Base-by-base conservation (phyloP, 768 basidiomycete species). In the Lentinula boryana region DNA sequence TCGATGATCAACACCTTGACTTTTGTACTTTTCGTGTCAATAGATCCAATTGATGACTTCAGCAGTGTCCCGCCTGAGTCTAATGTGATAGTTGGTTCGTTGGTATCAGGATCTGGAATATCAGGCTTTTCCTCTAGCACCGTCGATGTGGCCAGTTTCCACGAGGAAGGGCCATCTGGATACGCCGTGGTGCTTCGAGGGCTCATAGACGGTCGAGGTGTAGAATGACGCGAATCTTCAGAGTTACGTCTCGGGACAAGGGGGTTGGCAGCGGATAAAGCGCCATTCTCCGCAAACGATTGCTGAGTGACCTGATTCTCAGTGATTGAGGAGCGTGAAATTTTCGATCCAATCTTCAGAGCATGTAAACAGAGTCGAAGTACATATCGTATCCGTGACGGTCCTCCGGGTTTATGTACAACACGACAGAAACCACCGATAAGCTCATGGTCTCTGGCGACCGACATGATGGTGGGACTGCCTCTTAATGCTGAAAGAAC, bases 341-440 rank as follows among this genome's bases (percentile, higher is more conserved):
- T 58, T 40, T 71, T 71, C 32, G 76, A 72, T 48, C 76, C 75
- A 48, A 87, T 84, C 52, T 78, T 82, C 50, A 84, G 72, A 4
- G 81, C 76, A 68, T 85, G 81, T 27, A 87, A 60, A 69, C 82
- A 81, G 9, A 87, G 80, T 67, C 86, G 87, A 62, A 95, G 74
- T 23, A 85, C 80, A 5, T 79, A 70, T 31, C 85, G 80, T 60
- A 96, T 79, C 21, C 88, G 84, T 48, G 84, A 82, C 3, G 95
- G 95, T 2, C 94, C 93, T 27, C 86, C 86, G 9, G 95, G 95
- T 70, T 97, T 98, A 81, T 88, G 91, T 12, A 95, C 74, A 23
- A 93, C 78, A n/a, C 91, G 87, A 71, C 91, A 93, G 72, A 92
- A 90, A 31, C 94, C 94, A 8, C 95, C 95, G 10, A 87, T 83